Conservation (phyloP, 2,329 filamentous ascomycete genomes). For the Colletotrichum plurivorum region DNA sequence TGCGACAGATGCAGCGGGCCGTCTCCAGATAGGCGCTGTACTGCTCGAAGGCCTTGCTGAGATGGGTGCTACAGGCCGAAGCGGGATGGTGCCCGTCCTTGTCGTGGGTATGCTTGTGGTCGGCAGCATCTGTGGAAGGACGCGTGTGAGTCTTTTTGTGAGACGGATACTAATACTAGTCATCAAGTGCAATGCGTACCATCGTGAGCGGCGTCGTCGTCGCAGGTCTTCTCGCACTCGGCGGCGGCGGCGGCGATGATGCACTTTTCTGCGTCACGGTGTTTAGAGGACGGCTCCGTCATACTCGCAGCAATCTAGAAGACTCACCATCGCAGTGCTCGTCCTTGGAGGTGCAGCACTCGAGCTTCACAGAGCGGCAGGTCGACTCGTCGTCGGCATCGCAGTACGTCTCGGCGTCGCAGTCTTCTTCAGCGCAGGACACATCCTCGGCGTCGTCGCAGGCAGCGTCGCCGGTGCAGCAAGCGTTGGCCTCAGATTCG, state of each 20-base stretch:
- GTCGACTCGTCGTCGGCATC: constrained; percentile 38
- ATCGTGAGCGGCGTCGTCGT: constrained; percentile 42
- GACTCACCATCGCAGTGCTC: constrained; percentile 46
- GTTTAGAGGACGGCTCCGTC: constrained; percentile 10
- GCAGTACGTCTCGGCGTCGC: constrained; percentile 40
- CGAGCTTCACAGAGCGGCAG: constrained; percentile 39
- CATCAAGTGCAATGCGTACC: constrained; percentile 41
- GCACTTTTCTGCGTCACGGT: constrained; percentile 48
- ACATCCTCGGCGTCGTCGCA: constrained; percentile 16
- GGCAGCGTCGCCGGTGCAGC: constrained; percentile 16
- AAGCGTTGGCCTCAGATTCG: neutral
- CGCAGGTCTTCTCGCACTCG: constrained; percentile 50
- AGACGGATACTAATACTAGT: constrained; percentile 12
- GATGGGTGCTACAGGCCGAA: constrained; percentile 50
- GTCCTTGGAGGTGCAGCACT: constrained; percentile 46
- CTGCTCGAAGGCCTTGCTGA: constrained; percentile 50
- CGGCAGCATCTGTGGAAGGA: constrained; percentile 35
- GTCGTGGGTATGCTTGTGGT: constrained; percentile 47
- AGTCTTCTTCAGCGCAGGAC: constrained; percentile 29
- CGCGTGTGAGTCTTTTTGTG: neutral
- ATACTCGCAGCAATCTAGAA: too few relatives aligned
- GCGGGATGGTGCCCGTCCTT: constrained; percentile 44
- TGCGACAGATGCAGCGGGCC: constrained; percentile 55
- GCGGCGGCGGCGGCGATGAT: constrained; percentile 49
- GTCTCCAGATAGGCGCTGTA: constrained; percentile 53